A percentile compares a stretch with the other conserved stretches of the same genome.
These are phyloP conservation scores for Fraxinus albicans DNA, from an alignment of 305 asterid genomes.

Conservation along the genomic window DNA sequence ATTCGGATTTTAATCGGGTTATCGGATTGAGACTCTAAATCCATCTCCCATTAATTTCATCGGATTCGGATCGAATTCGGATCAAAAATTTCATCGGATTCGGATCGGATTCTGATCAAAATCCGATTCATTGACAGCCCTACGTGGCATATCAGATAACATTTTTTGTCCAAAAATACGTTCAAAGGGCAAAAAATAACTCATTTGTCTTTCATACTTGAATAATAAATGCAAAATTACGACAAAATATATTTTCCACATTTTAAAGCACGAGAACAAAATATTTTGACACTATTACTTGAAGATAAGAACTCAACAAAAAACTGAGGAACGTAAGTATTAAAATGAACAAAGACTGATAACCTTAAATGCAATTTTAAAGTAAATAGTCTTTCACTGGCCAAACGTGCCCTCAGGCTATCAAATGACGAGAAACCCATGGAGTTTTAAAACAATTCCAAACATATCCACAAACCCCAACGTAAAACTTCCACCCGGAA, in stretches of 20 bases:
- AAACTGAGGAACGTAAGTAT: neutral
- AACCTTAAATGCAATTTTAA: neutral
- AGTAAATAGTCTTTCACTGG: neutral
- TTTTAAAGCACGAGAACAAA: too few relatives aligned
- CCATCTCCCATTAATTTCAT: too few relatives aligned
- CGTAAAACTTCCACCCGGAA: neutral
- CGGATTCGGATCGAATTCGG: too few relatives aligned
- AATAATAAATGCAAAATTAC: too few relatives aligned
- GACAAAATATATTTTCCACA: too few relatives aligned
- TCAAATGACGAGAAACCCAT: conserved; percentile 21
- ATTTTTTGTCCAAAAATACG: neutral
- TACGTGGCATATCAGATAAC: neutral
- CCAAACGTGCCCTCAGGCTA: neutral
- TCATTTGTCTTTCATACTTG: neutral
- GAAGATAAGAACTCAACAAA: neutral
- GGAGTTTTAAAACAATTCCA: neutral
- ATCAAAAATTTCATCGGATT: too few relatives aligned
- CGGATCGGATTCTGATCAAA: too few relatives aligned
- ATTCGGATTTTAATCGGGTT: too few relatives aligned
- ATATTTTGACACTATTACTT: too few relatives aligned
- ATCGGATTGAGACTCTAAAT: too few relatives aligned
- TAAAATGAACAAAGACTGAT: neutral
- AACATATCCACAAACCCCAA: conserved; percentile 12
- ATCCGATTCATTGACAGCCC: too few relatives aligned
- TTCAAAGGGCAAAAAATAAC: neutral